These are phyloP conservation scores for Selaginella tamariscina DNA, from an alignment of 75 land plant species.

Conservation along the genomic window DNA sequence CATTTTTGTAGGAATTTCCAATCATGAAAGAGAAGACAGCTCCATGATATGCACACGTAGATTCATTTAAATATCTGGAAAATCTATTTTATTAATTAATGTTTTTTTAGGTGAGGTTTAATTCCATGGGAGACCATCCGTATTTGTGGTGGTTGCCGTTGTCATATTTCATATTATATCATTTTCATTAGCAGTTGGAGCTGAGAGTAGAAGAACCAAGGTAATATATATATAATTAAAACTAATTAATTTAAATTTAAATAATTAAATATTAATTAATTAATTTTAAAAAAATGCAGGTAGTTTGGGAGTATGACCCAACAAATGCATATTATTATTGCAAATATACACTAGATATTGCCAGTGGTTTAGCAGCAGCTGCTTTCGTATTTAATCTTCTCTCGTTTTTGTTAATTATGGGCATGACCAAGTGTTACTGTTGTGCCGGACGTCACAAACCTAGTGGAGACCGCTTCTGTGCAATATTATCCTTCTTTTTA, in stretches of 20 bases:
- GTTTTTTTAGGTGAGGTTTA: neutral
- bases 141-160: neutral
- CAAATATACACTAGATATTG: conserved; percentile 20
- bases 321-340: conserved; percentile 24
- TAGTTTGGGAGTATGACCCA: conserved; percentile 17
- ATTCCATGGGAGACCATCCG: neutral
- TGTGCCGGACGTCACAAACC: conserved; percentile 26
- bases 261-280: too few relatives aligned
- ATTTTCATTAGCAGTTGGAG: neutral
- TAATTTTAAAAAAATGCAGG: too few relatives aligned
- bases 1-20: too few relatives aligned
- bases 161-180: neutral
- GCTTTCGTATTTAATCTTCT: conserved; percentile 21
- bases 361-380: conserved; percentile 26
- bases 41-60: too few relatives aligned
- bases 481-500: conserved; percentile 19
- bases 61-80: too few relatives aligned
- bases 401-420: conserved; percentile 25
- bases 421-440: conserved; percentile 27
- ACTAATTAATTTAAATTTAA: too few relatives aligned
- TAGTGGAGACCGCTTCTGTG: conserved; percentile 19
- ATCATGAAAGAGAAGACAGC: too few relatives aligned
- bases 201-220: neutral
- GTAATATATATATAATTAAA: neutral
- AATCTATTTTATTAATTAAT: too few relatives aligned